Evolutionary conservation across 192 early-diverging fungal genomes (phyloP), one percentile per base, ranked within the genome.

Genomic region (Coemansia biformis): DNA sequence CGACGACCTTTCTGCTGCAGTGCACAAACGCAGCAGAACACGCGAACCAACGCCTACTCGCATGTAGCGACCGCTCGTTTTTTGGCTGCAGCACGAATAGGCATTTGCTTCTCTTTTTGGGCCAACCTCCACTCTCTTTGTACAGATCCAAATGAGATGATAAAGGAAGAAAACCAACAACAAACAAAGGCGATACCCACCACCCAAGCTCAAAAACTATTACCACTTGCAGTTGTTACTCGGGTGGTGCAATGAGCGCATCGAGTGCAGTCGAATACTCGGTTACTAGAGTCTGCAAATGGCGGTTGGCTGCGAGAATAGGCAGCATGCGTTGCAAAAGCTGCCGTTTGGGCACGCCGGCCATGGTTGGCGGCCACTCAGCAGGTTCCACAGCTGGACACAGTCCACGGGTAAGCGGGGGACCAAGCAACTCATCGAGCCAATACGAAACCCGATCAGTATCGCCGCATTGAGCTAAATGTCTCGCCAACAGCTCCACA

Each of bases 271-370:
- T 32, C 2, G 60, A 55, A 35, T 83, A 86, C 48, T 86, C 83
- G 14, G 72, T 69, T 7, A 83, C 72, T 18, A 81, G 55, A 16
- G 78, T 44, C 42, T 88, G 86, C 42, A 86, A 54, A 7, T 76
- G 54, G 36, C 86, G 72, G 52, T 88, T 88, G 17, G 78, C 59
- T 54, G 86, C 78, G 18, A 92, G 72, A 1, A 86, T 64, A 0
- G 82, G 84, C 23, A 92, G 51, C 13, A 89, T 57, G 36, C 83
- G 79, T 30, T 64, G 59, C 4, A 92, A 38, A 8, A 90, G 48
- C 30, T 77, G 75, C 8, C 81, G 81, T 38, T 92, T 92, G 28
- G 79, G 72, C 40, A 79, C 59, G 7, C 76, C 67, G 59, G 77
- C 54, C 32, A 69, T 28, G 28, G 35, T 23, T 32, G 35, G 28